Base-by-base conservation (phyloP, 2,329 filamentous ascomycete genomes). In the Xylariaceae sp. region DNA sequence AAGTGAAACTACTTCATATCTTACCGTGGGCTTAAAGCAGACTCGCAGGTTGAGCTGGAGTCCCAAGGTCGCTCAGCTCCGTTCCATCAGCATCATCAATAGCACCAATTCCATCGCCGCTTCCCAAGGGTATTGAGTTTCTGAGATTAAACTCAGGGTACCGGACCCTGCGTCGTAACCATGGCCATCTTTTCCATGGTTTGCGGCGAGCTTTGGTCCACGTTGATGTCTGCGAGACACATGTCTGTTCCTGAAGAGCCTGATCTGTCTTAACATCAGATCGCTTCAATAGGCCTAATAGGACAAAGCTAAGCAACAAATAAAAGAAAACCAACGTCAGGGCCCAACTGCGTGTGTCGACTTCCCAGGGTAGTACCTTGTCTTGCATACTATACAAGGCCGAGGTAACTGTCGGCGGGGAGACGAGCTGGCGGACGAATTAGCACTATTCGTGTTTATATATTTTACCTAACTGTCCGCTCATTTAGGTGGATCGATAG, bases 321-420 rank as follows among this genome's bases (percentile, higher is more conserved):
- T 48, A 52, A 16, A 58, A 19, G 11, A 44, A 16, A 5, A 19
- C 26, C 5, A 51, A 47, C 14, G 55, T 58, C 4, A 58, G 11
- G 6, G 26, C 34, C 55, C 55, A 58, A 16, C 24, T 45, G 29
- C 23, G 21, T 8, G 45, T 40, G 6, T n/a, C 37, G 16, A 19
- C 21, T 34, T 24, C 12, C 33, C 43, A 41, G 2, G 51, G 28
- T 9, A 54, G 29, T 17, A 46, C 51, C 7, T 43, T 21, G 24
- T 48, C 41, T 36, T 54, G 12, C 43, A 53, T 53, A 36, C 48
- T 58, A 51, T 48, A 47, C 17, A 53, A 47, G 26, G 55, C 36
- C 11, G 55, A 49, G 16, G 53, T 29, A 16, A 58, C 48, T 4
- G 48, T 12, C 16, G 49, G 55, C 17, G 55, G 55, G 2, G 48